These are phyloP conservation scores for Melampsora larici-populina DNA, from an alignment of 1,284 basidiomycete genomes.

Conservation along the genomic window DNA sequence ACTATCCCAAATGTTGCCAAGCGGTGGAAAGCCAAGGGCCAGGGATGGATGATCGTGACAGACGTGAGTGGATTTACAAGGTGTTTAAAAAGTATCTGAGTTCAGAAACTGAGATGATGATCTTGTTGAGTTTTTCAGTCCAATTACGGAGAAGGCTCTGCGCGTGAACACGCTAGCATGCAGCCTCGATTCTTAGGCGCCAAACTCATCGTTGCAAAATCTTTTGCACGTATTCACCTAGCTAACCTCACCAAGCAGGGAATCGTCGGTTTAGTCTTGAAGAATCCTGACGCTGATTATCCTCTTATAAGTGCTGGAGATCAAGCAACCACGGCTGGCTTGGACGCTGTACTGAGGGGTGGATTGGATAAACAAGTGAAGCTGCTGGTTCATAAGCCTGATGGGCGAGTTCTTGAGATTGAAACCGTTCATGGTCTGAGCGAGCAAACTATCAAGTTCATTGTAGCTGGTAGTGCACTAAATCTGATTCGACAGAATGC, in stretches of 20 bases:
- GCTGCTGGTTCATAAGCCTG: conserved; percentile 60
- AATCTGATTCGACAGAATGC: conserved; percentile 35
- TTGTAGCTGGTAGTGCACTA: conserved; percentile 38
- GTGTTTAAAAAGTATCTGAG: not conserved
- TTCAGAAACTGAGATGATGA: not conserved
- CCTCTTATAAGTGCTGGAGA: conserved; percentile 62
- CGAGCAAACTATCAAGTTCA: conserved; percentile 29
- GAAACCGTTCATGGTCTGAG: conserved; percentile 37
- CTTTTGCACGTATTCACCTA: conserved; percentile 97
- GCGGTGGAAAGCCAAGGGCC: conserved; percentile 70
- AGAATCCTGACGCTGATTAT: conserved; percentile 33
- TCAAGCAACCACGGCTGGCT: conserved; percentile 61
- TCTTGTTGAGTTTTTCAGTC: conserved; percentile 45
- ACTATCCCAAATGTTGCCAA: conserved; percentile 88
- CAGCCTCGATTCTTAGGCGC: conserved; percentile 90
- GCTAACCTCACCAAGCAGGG: conserved; percentile 66
- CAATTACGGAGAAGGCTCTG: conserved; percentile 90
- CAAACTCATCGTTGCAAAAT: conserved; percentile 61
- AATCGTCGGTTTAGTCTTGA: conserved; percentile 23
- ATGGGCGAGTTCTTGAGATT: not conserved
- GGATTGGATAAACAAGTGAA: conserved; percentile 60
- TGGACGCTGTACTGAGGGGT: conserved; percentile 61
- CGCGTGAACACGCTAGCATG: conserved; percentile 94
- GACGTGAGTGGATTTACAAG: conserved; percentile 57
- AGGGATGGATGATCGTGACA: conserved; percentile 91